Evolutionary conservation across 495 filamentous ascomycete genomes (phyloP).

Genomic region (Astrothelium macrocarpum): DNA sequence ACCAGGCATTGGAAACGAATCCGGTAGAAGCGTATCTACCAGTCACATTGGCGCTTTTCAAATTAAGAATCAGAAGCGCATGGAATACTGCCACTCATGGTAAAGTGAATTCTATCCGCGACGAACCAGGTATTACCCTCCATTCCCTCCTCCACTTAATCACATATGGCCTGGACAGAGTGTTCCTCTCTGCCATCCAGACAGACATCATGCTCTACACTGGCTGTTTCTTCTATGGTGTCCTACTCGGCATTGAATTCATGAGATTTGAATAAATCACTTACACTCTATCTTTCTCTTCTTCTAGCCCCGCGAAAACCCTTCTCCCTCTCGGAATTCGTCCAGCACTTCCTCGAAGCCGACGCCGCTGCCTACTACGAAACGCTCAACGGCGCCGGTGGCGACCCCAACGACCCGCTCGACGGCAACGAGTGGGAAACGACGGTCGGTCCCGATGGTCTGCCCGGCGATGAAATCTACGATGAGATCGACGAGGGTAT

Average conservation of each 20-base stretch:
- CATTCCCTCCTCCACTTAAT: background rate
- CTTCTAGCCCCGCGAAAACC: constrained; percentile 5
- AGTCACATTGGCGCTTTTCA: constrained; percentile 77
- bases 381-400: constrained; percentile 42
- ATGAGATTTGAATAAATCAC: background rate
- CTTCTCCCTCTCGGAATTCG: constrained; percentile 67
- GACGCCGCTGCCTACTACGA: constrained; percentile 54
- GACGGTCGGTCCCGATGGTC: constrained; percentile 24
- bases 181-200: background rate
- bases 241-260: background rate
- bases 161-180: background rate
- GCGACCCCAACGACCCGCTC: constrained; percentile 36
- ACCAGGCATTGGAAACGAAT: constrained; percentile 83
- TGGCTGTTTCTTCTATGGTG: background rate
- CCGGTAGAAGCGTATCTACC: constrained; percentile 81
- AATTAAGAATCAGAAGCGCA: constrained; percentile 70
- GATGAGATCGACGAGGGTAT: constrained; percentile 69
- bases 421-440: constrained; percentile 44
- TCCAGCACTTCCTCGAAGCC: constrained; percentile 70
- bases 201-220: background rate
- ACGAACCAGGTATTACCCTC: constrained; percentile 48
- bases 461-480: constrained; percentile 49
- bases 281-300: constrained; percentile 3
- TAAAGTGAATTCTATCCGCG: constrained; percentile 77
- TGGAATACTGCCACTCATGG: constrained; percentile 93